Evolutionary conservation across 805 yeast genomes (phyloP), one percentile per base, ranked within the genome.

Genomic region (Wickerhamomyces bovis): DNA sequence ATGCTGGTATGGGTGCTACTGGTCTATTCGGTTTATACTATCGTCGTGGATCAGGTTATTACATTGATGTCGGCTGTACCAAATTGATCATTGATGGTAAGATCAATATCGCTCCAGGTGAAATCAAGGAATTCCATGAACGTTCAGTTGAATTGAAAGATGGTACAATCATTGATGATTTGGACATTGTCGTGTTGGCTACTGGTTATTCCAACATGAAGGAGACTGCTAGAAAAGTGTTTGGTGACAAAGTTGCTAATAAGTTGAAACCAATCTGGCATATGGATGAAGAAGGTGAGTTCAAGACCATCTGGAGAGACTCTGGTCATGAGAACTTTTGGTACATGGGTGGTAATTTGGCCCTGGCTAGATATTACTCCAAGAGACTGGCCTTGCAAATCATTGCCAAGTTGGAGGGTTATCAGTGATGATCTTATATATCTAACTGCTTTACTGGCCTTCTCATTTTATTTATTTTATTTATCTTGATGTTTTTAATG

Each of bases 21-120:
- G 77, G 77, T 4, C 53, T 72, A 44, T 65, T 68, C 45, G 69
- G 73, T 19, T 57, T 67, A 44, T 66, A 70, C 50, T 61, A 58
- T 51, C 59, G 73, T 43, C 62, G 70, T 53, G 73, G 73, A 28
- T 75, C 76, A 1, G 77, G 77, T 39, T 72, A 71, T 53, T 72
- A 72, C 53, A 69, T 68, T 46, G 75, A 72, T 50, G 75, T 70
- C 40, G 77, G 77, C 9, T 65, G 70, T 48, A 68, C 75, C 30
- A 63, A 61, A 38, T 54, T 67, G 47, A 69, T 72, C 46, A 58
- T 62, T 38, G 67, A 69, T 12, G 73, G 70, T 15, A 67, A 68
- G 48, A 66, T 72, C 47, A 56, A 60, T 26, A 56, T 72, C 42
- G 64, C 68, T 56, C 62, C 64, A 41, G 70, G 72, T 8, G 54